Base-by-base conservation (phyloP, 2,329 filamentous ascomycete species). In the Chrysosporium keratinophilum region DNA sequence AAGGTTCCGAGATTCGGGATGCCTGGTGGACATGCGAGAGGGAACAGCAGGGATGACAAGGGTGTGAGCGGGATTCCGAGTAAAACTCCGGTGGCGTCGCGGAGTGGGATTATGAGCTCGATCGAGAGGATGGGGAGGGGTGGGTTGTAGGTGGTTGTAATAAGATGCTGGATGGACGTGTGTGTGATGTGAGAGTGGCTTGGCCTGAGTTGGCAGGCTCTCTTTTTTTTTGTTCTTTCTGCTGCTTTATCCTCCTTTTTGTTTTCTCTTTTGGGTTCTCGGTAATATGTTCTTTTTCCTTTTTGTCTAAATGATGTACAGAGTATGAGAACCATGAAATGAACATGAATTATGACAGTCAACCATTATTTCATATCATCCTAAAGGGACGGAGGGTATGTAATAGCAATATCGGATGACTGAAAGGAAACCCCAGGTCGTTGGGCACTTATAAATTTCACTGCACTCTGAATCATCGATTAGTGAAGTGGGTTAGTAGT, bases 101-200 rank as follows among this genome's bases (percentile, higher is more conserved):
- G 87, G 62, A 87, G 84, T 64, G 82, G 85, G 54, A 85, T 93
- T 64, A 84, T 94, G 83, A 85, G 78, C 62, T 88, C 85, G 15
- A 93, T 94, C 67, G 88, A 94, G 75, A 82, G 84, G 70, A 94
- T 94, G 88, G 88, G 88, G 9, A 83, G 76, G 51, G 64, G 60
- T 50, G 57, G 58, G 35, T 45, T 55, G 14, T 46, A 49, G 35
- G 14, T 11, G 19, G 10, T 14, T 37, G 31, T 35, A 17, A 42
- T 43, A 7, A 45, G 50, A 15, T 15, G 5, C 23, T 28, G 5
- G 17, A 19, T 4, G 43, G 28, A 7, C 23, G 23, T 3, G 23
- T 28, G 5, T 19, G 11, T 15, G 14, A n/a, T 37, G 35, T 37
- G 35, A 10, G 35, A 37, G n/a, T 37, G 35, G 10, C 11, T 37